Evolutionary conservation across 169 alveolate genomes (phyloP).

Genomic region (Plasmodium vivax): DNA sequence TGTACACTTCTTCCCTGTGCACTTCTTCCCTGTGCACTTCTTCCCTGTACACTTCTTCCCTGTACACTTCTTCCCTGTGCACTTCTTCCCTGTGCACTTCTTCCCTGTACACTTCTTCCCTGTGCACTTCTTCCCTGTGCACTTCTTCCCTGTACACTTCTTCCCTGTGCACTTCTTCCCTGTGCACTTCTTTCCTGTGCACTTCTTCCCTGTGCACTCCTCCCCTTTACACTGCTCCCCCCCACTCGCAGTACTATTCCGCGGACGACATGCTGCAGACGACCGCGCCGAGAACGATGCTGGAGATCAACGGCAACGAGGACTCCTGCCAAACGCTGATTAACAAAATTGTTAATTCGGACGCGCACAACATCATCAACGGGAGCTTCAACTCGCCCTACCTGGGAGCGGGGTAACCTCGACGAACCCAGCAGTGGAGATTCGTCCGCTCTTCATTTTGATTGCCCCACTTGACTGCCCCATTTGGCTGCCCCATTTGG

Average conservation of each 20-base stretch:
- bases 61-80: no score
- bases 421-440: background rate
- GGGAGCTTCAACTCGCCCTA: constrained; percentile 69
- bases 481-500: no score
- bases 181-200: background rate
- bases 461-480: no score
- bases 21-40: background rate
- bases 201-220: background rate
- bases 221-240: background rate
- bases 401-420: constrained; percentile 51
- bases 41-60: no score
- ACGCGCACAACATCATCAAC: constrained; percentile 51
- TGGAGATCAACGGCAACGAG: constrained; percentile 71
- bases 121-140: no score
- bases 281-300: constrained; percentile 75
- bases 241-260: constrained; percentile 47
- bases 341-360: constrained; percentile 71
- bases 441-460: no score
- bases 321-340: constrained; percentile 62
- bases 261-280: constrained; percentile 74
- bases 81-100: background rate
- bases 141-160: background rate
- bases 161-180: background rate
- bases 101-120: background rate
- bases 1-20: background rate